These are phyloP conservation scores for Arabidopsis thaliana DNA, from an alignment of 345 rosid genomes.

Conservation along the genomic window DNA sequence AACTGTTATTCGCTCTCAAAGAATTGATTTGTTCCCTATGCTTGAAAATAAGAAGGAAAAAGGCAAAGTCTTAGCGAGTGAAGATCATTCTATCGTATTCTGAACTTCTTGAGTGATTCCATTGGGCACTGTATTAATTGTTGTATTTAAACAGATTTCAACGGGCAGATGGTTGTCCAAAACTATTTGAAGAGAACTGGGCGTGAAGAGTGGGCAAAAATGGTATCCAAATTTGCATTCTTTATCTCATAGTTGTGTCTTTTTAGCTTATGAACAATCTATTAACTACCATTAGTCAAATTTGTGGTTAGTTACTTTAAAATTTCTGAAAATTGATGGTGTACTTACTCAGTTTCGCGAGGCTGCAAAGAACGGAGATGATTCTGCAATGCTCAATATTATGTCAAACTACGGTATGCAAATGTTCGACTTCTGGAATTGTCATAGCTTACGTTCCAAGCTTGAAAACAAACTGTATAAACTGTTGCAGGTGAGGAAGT, in stretches of 20 bases:
- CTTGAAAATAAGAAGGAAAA: not conserved
- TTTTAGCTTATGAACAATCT: conserved; percentile 5
- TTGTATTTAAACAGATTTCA: conserved; percentile 75
- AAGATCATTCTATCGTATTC: not conserved
- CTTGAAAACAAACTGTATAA: not conserved
- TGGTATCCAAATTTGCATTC: conserved; percentile 51
- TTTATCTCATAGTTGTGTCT: not conserved
- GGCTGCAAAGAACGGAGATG: conserved; percentile 69
- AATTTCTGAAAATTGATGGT: conserved; percentile 32
- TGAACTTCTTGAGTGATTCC: conserved; percentile 9
- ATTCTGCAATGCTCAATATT: conserved; percentile 65
- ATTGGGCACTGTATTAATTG: conserved; percentile 16
- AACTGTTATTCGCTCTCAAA: conserved; percentile 22
- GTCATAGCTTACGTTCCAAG: conserved; percentile 4
- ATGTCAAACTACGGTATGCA: conserved; percentile 87
- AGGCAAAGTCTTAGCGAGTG: not conserved
- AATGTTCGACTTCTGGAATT: not conserved
- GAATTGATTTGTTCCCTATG: conserved; percentile 14
- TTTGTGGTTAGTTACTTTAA: conserved; percentile 5
- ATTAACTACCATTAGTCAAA: not conserved
- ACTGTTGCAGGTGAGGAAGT: conserved; percentile 87
- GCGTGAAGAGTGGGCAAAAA: conserved; percentile 87
- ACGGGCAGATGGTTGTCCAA: conserved; percentile 83
- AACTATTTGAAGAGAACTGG: conserved; percentile 84
- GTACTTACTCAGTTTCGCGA: conserved; percentile 68